A percentile compares a stretch with the other conserved stretches of the same genome.
phyloP scores from a whole-genome alignment of 257 asterid genomes.

The Primulina eburnea region DNA sequence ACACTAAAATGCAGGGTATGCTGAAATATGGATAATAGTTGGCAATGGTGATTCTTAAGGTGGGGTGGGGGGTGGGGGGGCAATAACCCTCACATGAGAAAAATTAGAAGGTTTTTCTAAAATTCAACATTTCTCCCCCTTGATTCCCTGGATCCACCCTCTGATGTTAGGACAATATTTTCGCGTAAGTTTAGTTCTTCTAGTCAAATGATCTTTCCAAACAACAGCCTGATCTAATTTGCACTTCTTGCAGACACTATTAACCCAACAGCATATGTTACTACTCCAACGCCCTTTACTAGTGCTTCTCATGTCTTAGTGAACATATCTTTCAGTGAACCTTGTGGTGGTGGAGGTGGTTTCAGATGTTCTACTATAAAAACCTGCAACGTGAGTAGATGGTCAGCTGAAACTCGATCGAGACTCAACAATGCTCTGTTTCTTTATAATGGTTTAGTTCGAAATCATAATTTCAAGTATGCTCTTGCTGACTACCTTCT shows the following conservation, averaged over 20 bases:
- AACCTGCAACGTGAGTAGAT: slow-evolving; percentile 85
- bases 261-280: slow-evolving; percentile 68
- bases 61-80: background rate
- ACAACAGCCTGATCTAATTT: slow-evolving; percentile 2
- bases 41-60: background rate
- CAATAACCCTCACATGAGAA: background rate
- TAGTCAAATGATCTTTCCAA: background rate
- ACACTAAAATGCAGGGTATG: background rate
- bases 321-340: slow-evolving; percentile 68
- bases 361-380: slow-evolving; percentile 63
- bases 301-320: slow-evolving; percentile 64
- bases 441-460: background rate
- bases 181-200: background rate
- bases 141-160: background rate
- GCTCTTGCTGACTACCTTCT: slow-evolving; percentile 3
- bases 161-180: background rate
- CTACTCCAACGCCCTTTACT: slow-evolving; percentile 54
- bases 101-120: too few species aligned
- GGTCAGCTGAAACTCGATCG: slow-evolving; percentile 29
- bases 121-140: background rate
- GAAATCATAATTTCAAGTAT: slow-evolving; percentile 3
- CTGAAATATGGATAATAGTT: background rate
- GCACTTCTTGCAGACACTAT: slow-evolving; percentile 60
- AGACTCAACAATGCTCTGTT: background rate
- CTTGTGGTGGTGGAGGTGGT: slow-evolving; percentile 68